These are phyloP conservation scores for Paracoccidioides lutzii DNA, from an alignment of 2,329 filamentous ascomycete genomes.

Conservation along the genomic window DNA sequence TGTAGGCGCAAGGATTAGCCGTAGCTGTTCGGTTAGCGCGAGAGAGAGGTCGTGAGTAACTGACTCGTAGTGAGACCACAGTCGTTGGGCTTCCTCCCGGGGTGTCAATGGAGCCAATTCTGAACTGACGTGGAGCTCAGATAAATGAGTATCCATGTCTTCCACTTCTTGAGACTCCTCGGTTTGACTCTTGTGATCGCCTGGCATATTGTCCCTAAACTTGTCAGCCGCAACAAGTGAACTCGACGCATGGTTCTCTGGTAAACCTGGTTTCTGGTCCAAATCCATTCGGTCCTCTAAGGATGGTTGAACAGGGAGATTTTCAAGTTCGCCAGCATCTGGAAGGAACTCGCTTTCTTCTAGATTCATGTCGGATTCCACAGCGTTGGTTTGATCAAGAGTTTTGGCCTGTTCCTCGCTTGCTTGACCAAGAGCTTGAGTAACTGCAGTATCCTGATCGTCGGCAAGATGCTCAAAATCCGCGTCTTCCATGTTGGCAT, in stretches of 20 bases:
- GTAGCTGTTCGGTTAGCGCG: slow-evolving; percentile 82
- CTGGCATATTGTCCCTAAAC: slow-evolving; percentile 18
- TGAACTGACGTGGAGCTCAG: slow-evolving; percentile 57
- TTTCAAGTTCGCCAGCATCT: slow-evolving; percentile 33
- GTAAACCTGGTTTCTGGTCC: slow-evolving; percentile 23
- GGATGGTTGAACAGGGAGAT: slow-evolving; percentile 31
- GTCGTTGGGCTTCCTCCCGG: slow-evolving; percentile 49
- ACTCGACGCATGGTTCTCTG: slow-evolving; percentile 26
- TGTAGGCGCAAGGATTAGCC: slow-evolving; percentile 86
- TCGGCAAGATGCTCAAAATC: slow-evolving; percentile 90
- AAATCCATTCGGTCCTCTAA: slow-evolving; percentile 36
- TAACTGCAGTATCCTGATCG: slow-evolving; percentile 67
- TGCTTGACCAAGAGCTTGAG: slow-evolving; percentile 81
- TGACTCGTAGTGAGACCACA: slow-evolving; percentile 77
- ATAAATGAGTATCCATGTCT: slow-evolving; percentile 45
- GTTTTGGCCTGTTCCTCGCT: slow-evolving; percentile 75
- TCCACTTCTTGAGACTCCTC: slow-evolving; percentile 33
- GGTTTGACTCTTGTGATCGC: slow-evolving; percentile 25
- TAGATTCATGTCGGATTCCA: slow-evolving; percentile 51
- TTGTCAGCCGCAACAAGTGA: slow-evolving; percentile 44
- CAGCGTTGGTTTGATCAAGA: slow-evolving; percentile 77
- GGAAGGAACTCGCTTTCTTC: slow-evolving; percentile 47
- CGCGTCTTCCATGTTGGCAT: slow-evolving; percentile 61
- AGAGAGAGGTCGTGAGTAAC: slow-evolving; percentile 77
- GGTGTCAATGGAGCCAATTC: slow-evolving; percentile 33